phyloP scores from a whole-genome alignment of 2,329 filamentous ascomycete genomes.

The Nemania bipapillata region DNA sequence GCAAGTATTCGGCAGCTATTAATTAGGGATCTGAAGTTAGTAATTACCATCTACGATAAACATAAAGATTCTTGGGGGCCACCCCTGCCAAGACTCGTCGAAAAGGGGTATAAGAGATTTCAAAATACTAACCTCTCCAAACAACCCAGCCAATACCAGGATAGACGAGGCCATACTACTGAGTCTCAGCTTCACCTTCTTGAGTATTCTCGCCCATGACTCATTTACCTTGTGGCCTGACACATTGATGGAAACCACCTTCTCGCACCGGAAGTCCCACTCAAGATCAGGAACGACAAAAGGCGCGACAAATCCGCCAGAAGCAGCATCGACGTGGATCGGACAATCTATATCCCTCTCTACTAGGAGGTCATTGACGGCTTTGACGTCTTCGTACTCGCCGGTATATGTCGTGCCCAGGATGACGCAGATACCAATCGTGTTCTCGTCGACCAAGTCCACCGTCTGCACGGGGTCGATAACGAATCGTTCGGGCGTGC shows the following conservation, averaged over 20 bases:
- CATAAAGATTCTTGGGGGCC: not conserved
- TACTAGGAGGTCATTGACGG: constrained; percentile 85
- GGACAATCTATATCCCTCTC: constrained; percentile 79
- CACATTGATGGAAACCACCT: constrained; percentile 92
- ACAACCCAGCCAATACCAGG: constrained; percentile 94
- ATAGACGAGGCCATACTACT: constrained; percentile 73
- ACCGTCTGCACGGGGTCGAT: constrained; percentile 72
- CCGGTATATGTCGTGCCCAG: constrained; percentile 94
- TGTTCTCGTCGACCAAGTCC: constrained; percentile 72
- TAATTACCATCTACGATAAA: not conserved
- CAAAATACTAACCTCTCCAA: constrained; percentile 68
- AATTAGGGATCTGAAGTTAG: not conserved
- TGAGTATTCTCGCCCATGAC: too few species aligned
- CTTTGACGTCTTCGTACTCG: constrained; percentile 93
- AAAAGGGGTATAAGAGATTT: not conserved
- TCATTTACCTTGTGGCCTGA: constrained; percentile 82
- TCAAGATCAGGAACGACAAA: constrained; percentile 85
- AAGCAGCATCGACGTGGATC: constrained; percentile 94
- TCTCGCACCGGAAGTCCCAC: constrained; percentile 92
- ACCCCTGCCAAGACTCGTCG: not conserved
- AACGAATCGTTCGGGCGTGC: constrained; percentile 69
- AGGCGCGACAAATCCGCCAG: constrained; percentile 90
- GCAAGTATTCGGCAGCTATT: constrained; percentile 75
- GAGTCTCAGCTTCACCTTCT: constrained; percentile 17
- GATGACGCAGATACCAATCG: constrained; percentile 91